These are phyloP conservation scores for Penicillium arizonense DNA, from an alignment of 495 filamentous ascomycete species.

Conservation along the genomic window DNA sequence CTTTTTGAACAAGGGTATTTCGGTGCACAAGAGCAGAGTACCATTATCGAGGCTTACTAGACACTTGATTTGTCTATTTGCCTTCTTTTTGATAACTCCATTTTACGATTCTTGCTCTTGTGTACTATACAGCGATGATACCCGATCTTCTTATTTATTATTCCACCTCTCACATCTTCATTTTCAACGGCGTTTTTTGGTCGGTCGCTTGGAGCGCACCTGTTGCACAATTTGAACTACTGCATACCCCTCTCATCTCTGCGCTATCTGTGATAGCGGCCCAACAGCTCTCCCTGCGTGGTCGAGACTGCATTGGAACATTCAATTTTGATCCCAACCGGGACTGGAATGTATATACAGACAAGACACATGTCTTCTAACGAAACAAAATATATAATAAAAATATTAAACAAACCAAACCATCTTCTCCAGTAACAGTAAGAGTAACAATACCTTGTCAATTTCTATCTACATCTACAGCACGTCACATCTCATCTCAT, in stretches of 20 bases:
- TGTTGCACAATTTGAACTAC: conserved; percentile 7
- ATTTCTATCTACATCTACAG: background rate
- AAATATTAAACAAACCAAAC: background rate
- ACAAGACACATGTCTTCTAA: background rate
- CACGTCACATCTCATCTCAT: background rate
- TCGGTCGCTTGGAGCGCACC: conserved; percentile 5
- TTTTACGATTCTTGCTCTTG: conserved; percentile 12
- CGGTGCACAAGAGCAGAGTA: conserved; percentile 46
- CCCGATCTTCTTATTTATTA: conserved; percentile 15
- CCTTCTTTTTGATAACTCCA: background rate
- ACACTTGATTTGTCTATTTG: conserved; percentile 8
- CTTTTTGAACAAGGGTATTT: conserved; percentile 64
- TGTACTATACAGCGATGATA: conserved; percentile 28
- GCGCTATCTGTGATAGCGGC: conserved; percentile 2
- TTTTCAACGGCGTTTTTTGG: conserved; percentile 10
- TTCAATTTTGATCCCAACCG: conserved; percentile 14
- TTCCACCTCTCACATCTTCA: conserved; percentile 1
- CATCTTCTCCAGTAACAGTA: background rate
- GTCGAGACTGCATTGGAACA: conserved; percentile 20
- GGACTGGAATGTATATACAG: conserved; percentile 7
- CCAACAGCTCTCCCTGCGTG: conserved; percentile 19
- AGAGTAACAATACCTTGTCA: background rate
- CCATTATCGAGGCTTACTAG: conserved; percentile 45
- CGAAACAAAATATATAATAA: conserved; percentile 3
- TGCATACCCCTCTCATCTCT: conserved; percentile 8